Evolutionary conservation across 805 yeast species (phyloP).

Genomic region (Saturnispora besseyi): DNA sequence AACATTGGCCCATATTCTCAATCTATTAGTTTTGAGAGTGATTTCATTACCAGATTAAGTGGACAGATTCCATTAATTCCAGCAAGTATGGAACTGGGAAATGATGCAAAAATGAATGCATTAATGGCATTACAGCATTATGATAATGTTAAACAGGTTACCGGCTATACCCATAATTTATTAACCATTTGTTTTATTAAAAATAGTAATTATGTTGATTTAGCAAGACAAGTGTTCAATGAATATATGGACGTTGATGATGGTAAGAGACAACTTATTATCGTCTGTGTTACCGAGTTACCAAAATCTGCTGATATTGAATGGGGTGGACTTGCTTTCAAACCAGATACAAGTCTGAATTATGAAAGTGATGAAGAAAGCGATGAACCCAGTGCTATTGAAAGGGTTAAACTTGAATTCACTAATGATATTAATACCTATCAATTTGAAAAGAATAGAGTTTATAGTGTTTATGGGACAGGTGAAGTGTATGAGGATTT

Average conservation of each 20-base stretch:
- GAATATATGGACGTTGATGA: conserved; percentile 26
- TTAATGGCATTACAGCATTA: conserved; percentile 69
- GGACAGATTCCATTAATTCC: conserved; percentile 92
- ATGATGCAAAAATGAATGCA: conserved; percentile 28
- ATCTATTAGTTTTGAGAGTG: conserved; percentile 44
- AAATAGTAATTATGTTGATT: conserved; percentile 20
- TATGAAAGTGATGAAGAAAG: conserved; percentile 32
- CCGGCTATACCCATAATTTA: conserved; percentile 37
- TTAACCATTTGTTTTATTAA: conserved; percentile 50
- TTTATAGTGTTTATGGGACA: conserved; percentile 19
- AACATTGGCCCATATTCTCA: conserved; percentile 98
- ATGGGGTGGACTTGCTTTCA: conserved; percentile 61
- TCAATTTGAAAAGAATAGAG: conserved; percentile 16
- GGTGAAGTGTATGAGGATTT: neutral
- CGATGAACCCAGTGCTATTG: conserved; percentile 15
- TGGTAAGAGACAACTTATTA: conserved; percentile 29
- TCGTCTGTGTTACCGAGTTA: conserved; percentile 46
- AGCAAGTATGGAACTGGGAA: conserved; percentile 45
- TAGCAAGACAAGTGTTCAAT: conserved; percentile 37
- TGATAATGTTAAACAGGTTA: conserved; percentile 48
- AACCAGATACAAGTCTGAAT: conserved; percentile 32
- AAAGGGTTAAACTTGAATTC: conserved; percentile 35
- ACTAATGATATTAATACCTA: conserved; percentile 35
- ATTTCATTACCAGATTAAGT: conserved; percentile 53
- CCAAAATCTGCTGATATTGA: conserved; percentile 63